Conservation (phyloP, 805 yeast genomes). For the Cyberlindnera saturnus region DNA sequence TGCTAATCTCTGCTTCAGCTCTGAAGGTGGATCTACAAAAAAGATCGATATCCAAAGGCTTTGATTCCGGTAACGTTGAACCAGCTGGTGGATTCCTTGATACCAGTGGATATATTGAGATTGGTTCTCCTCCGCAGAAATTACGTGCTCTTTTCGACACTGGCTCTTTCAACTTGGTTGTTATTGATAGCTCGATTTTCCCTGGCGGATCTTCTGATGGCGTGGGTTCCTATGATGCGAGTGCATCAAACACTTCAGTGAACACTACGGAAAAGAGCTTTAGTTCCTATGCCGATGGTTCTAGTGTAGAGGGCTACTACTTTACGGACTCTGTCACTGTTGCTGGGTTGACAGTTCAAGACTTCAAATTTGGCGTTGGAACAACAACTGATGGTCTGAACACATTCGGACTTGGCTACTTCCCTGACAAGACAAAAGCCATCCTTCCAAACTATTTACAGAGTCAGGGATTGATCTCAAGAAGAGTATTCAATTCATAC, state of each 20-base stretch:
- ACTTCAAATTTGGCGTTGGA: constrained; percentile 3
- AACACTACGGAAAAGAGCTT: neutral
- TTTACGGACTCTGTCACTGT: constrained; percentile 8
- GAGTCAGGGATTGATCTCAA: constrained; percentile 2
- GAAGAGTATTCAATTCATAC: constrained; percentile 10
- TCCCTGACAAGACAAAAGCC: neutral
- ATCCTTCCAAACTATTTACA: constrained; percentile 3
- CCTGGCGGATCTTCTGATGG: neutral
- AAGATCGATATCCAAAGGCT: constrained; percentile 4
- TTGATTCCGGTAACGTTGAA: constrained; percentile 1
- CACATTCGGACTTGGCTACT: constrained; percentile 11
- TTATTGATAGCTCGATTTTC: constrained; percentile 3
- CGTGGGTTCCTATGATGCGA: constrained; percentile 4
- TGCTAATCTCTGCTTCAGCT: constrained; percentile 1
- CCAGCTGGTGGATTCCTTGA: constrained; percentile 1
- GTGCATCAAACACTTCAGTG: constrained; percentile 2
- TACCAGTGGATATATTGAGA: constrained; percentile 2
- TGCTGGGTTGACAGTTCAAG: constrained; percentile 4
- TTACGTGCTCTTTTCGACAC: constrained; percentile 13
- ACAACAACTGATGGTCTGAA: constrained; percentile 2
- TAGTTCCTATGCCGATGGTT: constrained; percentile 9
- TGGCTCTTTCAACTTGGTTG: constrained; percentile 13
- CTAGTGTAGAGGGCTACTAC: constrained; percentile 1
- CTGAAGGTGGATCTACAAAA: constrained; percentile 4
- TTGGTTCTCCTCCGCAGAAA: constrained; percentile 16